Evolutionary conservation across 441 rosid species (phyloP), one percentile per base, ranked within the genome.

Genomic region (Populus hybrid): DNA sequence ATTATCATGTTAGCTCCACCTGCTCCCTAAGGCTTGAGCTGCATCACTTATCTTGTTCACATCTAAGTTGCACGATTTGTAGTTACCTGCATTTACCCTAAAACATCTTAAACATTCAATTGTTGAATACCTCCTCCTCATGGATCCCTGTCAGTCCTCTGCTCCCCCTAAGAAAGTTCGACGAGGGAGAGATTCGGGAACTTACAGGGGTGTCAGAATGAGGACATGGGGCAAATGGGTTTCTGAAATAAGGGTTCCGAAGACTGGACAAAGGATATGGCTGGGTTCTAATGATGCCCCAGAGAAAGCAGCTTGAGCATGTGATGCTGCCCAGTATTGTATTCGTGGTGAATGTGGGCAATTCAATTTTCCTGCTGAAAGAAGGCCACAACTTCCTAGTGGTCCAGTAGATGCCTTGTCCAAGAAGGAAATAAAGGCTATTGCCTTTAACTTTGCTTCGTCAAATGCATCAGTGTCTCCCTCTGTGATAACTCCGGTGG

Each of bases 221-320:
- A 81, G 87, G 81, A 34, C 85, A 0, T 86, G 87, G 87, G 86
- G 87, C 3, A 84, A 83, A 65, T 86, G 87, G 89, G 89, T 86
- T 76, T 83, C 86, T 75, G 87, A 84, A 77, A 78, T 86, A 50
- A 84, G 89, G 74, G 78, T 86, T 77, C 87, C 87, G 72, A 84
- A 73, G 77, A 74, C 75, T 70, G 85, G 84, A 73, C 75, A 21
- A 46, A 72, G 86, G 21, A 83, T 86, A 73, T 86, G 87, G 89
- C 82, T 86, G 75, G 89, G 87, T 28, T 83, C 87, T 40, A 84
- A 81, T 72, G 87, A 84, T 79, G 64, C 73, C 75, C 86, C 85
- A 12, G 85, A 86, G 78, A 83, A 79, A 79, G 87, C 89, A 54
- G 89, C 89, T 67, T 74, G 86, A 66, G 89, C 86, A 7, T 80